These are phyloP conservation scores for Xylaria sp. DNA, from an alignment of 495 filamentous ascomycete genomes.

Conservation along the genomic window DNA sequence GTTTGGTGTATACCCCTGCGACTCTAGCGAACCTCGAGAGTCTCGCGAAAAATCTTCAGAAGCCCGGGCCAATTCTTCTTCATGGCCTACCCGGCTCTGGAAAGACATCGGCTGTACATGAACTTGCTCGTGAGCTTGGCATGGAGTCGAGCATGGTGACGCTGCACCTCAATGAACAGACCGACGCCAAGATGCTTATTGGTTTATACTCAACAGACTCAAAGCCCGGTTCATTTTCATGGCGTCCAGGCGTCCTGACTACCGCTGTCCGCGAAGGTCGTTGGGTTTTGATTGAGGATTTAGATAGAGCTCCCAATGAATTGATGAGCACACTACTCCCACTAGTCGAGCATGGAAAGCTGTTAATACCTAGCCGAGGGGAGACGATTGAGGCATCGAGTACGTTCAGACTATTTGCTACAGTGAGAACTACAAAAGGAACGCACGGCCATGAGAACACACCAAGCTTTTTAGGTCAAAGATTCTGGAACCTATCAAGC, in stretches of 20 bases:
- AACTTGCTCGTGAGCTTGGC: slow-evolving; percentile 77
- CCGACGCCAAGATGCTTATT: slow-evolving; percentile 91
- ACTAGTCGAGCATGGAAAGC: slow-evolving; percentile 84
- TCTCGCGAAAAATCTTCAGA: slow-evolving; percentile 70
- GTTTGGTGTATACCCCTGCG: slow-evolving; percentile 75
- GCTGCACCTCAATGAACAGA: slow-evolving; percentile 95
- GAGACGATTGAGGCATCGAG: slow-evolving; percentile 81
- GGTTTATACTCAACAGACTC: slow-evolving; percentile 89
- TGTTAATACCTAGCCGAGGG: slow-evolving; percentile 84
- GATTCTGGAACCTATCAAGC: slow-evolving; percentile 79
- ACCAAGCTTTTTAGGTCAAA: slow-evolving; percentile 70
- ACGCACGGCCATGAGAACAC: slow-evolving; percentile 71
- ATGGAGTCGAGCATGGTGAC: slow-evolving; percentile 81
- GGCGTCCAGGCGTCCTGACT: slow-evolving; percentile 92
- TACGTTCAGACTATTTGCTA: slow-evolving; percentile 90
- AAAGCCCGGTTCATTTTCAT: slow-evolving; percentile 85
- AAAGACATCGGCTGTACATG: slow-evolving; percentile 86
- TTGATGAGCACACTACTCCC: slow-evolving; percentile 90
- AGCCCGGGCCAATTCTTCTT: slow-evolving; percentile 73
- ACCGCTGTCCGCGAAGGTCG: slow-evolving; percentile 91
- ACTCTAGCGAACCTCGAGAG: slow-evolving; percentile 70
- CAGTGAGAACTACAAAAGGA: slow-evolving; percentile 78
- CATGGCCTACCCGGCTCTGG: slow-evolving; percentile 86
- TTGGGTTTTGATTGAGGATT: slow-evolving; percentile 96
- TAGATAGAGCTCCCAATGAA: slow-evolving; percentile 94